A percentile compares a stretch with the other conserved stretches of the same genome.
phyloP scores from a whole-genome alignment of 352 stramenopile species.

The Phytopythium sindhum region DNA sequence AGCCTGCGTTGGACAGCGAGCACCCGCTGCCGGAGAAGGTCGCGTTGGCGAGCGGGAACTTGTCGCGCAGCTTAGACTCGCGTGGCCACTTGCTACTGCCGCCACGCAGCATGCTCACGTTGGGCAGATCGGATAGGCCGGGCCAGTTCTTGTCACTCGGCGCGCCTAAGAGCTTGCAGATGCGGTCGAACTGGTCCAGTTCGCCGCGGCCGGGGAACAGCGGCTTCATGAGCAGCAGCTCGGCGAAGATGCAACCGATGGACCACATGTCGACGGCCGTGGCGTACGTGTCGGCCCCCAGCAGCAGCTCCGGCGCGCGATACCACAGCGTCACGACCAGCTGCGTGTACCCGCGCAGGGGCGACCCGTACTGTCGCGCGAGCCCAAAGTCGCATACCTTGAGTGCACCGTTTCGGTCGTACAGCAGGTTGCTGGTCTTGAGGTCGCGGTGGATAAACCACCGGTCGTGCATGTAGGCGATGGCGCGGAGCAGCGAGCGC shows the following conservation, averaged over 20 bases:
- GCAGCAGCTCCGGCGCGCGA: slow-evolving; percentile 91
- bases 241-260: slow-evolving; percentile 94
- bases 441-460: slow-evolving; percentile 96
- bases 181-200: slow-evolving; percentile 95
- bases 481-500: slow-evolving; percentile 86
- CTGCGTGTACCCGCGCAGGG: slow-evolving; percentile 81
- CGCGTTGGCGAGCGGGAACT: slow-evolving; percentile 58
- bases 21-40: slow-evolving; percentile 51
- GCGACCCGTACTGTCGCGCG: slow-evolving; percentile 76
- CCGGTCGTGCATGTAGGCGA: slow-evolving; percentile 90
- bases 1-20: slow-evolving; percentile 69
- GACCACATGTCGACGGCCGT: slow-evolving; percentile 97
- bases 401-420: slow-evolving; percentile 77
- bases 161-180: slow-evolving; percentile 92
- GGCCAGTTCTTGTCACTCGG: slow-evolving; percentile 92
- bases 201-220: slow-evolving; percentile 93
- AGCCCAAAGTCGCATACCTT: slow-evolving; percentile 89
- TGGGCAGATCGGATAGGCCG: slow-evolving; percentile 53
- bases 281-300: slow-evolving; percentile 91
- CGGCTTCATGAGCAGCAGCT: slow-evolving; percentile 93
- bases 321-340: slow-evolving; percentile 96
- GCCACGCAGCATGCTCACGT: slow-evolving; percentile 43
- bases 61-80: slow-evolving; percentile 64
- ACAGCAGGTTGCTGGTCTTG: slow-evolving; percentile 98
- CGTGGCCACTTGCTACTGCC: slow-evolving; percentile 70